phyloP scores from a whole-genome alignment of 1,284 basidiomycete genomes.

The Ustilago hordei region DNA sequence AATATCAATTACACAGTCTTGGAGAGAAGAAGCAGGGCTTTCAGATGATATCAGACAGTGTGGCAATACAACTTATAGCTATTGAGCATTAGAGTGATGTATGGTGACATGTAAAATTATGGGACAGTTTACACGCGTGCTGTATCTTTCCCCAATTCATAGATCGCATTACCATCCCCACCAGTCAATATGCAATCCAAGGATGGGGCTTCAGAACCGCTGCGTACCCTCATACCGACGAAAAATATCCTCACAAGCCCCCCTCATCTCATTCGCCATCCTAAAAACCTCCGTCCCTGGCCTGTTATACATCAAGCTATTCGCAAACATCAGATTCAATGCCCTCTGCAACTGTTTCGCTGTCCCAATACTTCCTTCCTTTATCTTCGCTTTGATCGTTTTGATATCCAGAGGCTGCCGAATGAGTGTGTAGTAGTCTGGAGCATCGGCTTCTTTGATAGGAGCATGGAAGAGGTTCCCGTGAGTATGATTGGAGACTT shows the following conservation, averaged over 20 bases:
- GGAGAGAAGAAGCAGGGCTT: no score
- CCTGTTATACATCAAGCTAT: conserved; percentile 64
- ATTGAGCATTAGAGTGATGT: no score
- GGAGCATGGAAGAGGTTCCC: conserved; percentile 65
- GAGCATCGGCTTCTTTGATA: conserved; percentile 67
- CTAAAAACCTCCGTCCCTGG: conserved; percentile 65
- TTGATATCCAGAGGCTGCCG: conserved; percentile 65
- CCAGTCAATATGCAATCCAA: no score
- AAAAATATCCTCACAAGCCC: conserved; percentile 60
- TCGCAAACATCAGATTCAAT: conserved; percentile 65
- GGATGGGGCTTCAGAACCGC: conserved; percentile 18
- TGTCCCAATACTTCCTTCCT: conserved; percentile 57
- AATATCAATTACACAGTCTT: no score
- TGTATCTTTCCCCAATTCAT: neutral
- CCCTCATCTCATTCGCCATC: conserved; percentile 67
- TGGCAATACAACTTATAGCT: no score
- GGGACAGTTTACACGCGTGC: no score
- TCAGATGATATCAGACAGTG: no score
- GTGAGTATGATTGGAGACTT: conserved; percentile 66
- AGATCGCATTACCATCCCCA: neutral
- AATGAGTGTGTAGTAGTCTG: conserved; percentile 64
- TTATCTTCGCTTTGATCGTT: conserved; percentile 62
- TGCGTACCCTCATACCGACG: conserved; percentile 50
- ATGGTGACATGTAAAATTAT: no score
- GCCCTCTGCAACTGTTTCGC: conserved; percentile 52